Evolutionary conservation across 2,329 filamentous ascomycete species (phyloP).

Genomic region (Xylariaceae sp.): DNA sequence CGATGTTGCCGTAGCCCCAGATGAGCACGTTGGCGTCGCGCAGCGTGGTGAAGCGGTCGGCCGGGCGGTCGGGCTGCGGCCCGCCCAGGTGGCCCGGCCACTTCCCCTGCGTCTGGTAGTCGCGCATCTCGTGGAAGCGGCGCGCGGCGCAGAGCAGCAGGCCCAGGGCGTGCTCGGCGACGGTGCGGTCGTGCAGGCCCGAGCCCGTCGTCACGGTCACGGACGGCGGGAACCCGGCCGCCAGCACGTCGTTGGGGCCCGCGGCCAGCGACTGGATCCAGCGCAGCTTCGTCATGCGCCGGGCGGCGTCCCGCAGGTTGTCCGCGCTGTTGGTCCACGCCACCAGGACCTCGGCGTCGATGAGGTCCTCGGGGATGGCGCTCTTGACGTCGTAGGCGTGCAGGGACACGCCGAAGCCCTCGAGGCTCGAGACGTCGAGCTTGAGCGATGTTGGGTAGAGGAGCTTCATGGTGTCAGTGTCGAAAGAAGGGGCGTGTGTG

Average conservation of each 20-base stretch:
- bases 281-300: constrained; percentile 59
- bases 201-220: constrained; percentile 65
- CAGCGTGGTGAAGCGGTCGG: constrained; percentile 63
- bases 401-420: constrained; percentile 64
- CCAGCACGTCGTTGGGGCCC: constrained; percentile 68
- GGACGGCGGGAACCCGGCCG: constrained; percentile 60
- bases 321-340: constrained; percentile 65
- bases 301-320: constrained; percentile 64
- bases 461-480: constrained; percentile 61
- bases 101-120: constrained; percentile 60
- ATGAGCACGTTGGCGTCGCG: constrained; percentile 63
- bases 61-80: constrained; percentile 62
- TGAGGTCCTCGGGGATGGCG: constrained; percentile 60
- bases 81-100: constrained; percentile 69
- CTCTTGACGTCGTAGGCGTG: constrained; percentile 64
- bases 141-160: constrained; percentile 61
- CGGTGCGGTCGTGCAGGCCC: constrained; percentile 67
- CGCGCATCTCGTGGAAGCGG: constrained; percentile 67
- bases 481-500: no score
- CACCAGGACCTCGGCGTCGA: constrained; percentile 65
- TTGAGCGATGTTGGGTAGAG: constrained; percentile 69
- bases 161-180: constrained; percentile 68
- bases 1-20: constrained; percentile 73
- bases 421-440: constrained; percentile 59
- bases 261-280: constrained; percentile 73